Base-by-base conservation (phyloP, 1,284 basidiomycete species). In the Limonomyces culmigenus region DNA sequence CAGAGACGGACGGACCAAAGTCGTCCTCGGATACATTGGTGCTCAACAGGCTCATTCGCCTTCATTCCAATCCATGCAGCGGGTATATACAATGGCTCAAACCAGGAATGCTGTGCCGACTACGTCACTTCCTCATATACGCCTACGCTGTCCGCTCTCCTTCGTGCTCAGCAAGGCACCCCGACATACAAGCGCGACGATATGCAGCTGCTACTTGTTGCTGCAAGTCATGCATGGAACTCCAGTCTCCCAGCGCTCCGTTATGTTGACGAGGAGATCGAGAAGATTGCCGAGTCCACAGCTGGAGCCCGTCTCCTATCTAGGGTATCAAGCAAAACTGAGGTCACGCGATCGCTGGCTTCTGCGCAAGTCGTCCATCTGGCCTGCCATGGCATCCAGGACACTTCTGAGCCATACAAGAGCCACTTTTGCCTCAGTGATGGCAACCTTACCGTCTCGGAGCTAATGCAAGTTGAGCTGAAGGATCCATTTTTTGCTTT, bases 401-500 rank as follows among this genome's bases (percentile, higher is more conserved):
- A 42, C 20, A 12, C 32, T 10, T n/a, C 15, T 3, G 19, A 40
- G n/a, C 42, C 42, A 6, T 29, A 25, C 17, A 20, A 30, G 10
- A 43, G 38, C 30, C 17, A 21, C 5, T 27, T 43, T 19, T 6
- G 29, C 3, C 32, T 44, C 8, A 18, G 34, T 8, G 42, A 43
- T 19, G 34, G 33, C 6, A 2, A 5, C 3, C 29, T 43, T 10
- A 34, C 25, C 3, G 19, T 42, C 10, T 15, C 23, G 6, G 19
- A 20, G 19, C 27, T 43, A 2, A 25, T 39, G 12, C 12, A 33
- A 10, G 16, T 18, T 14, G 11, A 16, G 1, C 20, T 39, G 12
- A 33, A 38, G n/a, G 6, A 36, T 5, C 35, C 42, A 27, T 32
- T 43, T n/a, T 39, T 44, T 21, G 43, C 43, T 3, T 43, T 41